A percentile compares a stretch with the other conserved stretches of the same genome.
These are phyloP conservation scores for Leishmania gerbilli DNA, from an alignment of 208 protist genomes.

Conservation along the genomic window DNA sequence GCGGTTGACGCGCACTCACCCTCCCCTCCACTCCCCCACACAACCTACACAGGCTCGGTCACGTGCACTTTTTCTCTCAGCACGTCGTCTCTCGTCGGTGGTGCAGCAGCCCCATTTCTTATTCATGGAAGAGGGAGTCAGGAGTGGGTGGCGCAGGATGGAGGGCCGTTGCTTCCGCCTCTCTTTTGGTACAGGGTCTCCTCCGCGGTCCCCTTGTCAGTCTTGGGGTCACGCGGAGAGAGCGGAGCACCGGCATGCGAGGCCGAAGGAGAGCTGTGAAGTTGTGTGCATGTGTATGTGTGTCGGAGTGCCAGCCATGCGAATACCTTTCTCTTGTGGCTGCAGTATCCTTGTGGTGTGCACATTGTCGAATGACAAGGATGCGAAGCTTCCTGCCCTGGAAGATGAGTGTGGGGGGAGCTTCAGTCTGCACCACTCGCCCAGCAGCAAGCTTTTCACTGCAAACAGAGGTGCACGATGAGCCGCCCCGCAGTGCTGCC, in stretches of 20 bases:
- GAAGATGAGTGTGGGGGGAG: neutral
- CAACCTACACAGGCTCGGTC: neutral
- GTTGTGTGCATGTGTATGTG: neutral
- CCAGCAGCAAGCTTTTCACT: neutral
- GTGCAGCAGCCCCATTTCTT: neutral
- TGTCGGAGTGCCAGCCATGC: neutral
- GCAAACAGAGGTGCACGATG: neutral
- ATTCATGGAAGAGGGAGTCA: neutral
- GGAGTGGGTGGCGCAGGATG: neutral
- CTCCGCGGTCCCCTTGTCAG: neutral
- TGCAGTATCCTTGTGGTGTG: neutral
- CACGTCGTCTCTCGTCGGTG: neutral
- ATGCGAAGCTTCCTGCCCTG: neutral
- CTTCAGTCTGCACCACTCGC: neutral
- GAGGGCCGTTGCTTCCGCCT: neutral
- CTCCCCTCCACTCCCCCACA: neutral
- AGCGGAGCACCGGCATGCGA: neutral
- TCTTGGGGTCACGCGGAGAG: neutral
- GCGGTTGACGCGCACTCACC: neutral
- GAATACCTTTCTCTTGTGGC: neutral
- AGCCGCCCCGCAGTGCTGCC: too few relatives aligned
- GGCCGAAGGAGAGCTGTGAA: neutral
- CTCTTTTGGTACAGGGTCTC: neutral
- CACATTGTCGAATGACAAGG: neutral
- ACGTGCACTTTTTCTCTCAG: neutral